Conservation (phyloP, 2,329 filamentous ascomycete species). For the Stachybotrys elegans region DNA sequence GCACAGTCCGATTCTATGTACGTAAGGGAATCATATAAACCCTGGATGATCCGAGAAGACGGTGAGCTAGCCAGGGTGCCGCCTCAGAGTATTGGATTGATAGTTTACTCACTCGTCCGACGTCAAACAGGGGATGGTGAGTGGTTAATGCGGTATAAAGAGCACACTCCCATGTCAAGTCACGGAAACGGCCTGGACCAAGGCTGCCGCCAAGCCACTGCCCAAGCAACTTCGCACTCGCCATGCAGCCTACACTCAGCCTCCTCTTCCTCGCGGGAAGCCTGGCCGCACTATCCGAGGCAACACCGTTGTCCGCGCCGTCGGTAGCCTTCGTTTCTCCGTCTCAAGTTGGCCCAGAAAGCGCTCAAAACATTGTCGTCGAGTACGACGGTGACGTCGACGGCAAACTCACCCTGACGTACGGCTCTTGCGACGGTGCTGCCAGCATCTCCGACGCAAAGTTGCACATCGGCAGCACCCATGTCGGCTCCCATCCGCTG, state of each 20-base stretch:
- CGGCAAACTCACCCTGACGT: constrained; percentile 12
- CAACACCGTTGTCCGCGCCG: neutral
- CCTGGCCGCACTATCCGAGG: neutral
- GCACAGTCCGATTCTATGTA: no score
- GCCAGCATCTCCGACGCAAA: constrained; percentile 2
- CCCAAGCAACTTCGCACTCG: no score
- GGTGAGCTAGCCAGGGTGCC: no score
- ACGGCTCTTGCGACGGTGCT: constrained; percentile 11
- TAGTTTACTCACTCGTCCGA: no score
- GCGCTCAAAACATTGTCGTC: constrained; percentile 15
- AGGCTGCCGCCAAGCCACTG: no score
- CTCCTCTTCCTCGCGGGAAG: constrained; percentile 5
- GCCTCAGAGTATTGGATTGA: no score
- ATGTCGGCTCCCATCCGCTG: constrained; percentile 14
- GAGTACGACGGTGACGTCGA: constrained; percentile 13
- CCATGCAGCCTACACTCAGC: constrained; percentile 1
- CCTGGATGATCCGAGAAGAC: no score
- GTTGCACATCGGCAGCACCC: constrained; percentile 15
- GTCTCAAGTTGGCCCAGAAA: constrained; percentile 8
- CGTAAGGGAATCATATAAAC: no score
- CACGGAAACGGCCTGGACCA: no score
- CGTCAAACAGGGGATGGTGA: no score
- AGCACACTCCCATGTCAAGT: no score
- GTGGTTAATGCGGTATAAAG: no score
- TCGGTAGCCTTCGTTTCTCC: constrained; percentile 7